phyloP scores from a whole-genome alignment of 1,139 yeast species.

The Debaryomycetaceae sp. region DNA sequence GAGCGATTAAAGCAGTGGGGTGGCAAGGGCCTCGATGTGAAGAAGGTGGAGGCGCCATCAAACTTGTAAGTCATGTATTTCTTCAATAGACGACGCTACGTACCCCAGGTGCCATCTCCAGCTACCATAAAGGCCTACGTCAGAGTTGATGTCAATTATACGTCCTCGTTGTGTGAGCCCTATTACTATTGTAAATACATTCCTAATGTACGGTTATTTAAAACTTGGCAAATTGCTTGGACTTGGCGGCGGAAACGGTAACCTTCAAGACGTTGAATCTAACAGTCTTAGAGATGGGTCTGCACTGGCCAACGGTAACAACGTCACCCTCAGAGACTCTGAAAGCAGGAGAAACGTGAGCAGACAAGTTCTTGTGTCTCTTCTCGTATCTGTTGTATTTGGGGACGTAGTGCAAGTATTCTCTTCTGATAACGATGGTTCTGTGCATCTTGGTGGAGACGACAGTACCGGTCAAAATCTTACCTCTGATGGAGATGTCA shows the following conservation, averaged over 20 bases:
- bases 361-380: slow-evolving; percentile 99
- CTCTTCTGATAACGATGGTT: slow-evolving; percentile 99
- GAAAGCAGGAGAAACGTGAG: slow-evolving; percentile 99
- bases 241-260: slow-evolving; percentile 81
- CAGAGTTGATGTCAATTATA: too few species aligned
- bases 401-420: slow-evolving; percentile 99
- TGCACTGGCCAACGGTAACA: slow-evolving; percentile 99
- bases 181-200: slow-evolving; percentile 9
- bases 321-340: slow-evolving; percentile 99
- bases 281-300: slow-evolving; percentile 99
- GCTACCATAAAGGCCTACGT: not conserved
- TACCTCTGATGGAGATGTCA: slow-evolving; percentile 97
- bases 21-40: slow-evolving; percentile 49
- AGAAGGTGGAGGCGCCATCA: slow-evolving; percentile 53
- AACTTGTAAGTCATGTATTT: slow-evolving; percentile 23
- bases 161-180: too few species aligned
- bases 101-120: slow-evolving; percentile 1
- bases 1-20: slow-evolving; percentile 59
- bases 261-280: slow-evolving; percentile 99
- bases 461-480: slow-evolving; percentile 97
- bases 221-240: slow-evolving; percentile 96
- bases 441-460: slow-evolving; percentile 99
- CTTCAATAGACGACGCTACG: not conserved
- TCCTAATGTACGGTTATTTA: slow-evolving; percentile 36
- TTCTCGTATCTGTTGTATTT: slow-evolving; percentile 99